These are phyloP conservation scores for Flaveria trinervia DNA, from an alignment of 129 eudicot species.

Conservation along the genomic window DNA sequence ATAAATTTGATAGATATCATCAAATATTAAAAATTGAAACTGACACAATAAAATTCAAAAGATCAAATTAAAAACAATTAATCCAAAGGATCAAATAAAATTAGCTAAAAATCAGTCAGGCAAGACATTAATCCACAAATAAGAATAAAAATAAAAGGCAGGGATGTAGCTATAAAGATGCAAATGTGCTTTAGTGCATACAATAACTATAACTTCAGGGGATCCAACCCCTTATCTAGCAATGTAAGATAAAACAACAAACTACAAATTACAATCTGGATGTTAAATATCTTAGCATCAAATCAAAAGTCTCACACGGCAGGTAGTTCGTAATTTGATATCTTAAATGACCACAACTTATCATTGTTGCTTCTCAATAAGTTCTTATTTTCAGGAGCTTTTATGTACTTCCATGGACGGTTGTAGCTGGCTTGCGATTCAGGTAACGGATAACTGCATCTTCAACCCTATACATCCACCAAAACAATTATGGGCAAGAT, in stretches of 20 bases:
- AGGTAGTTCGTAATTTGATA: slow-evolving; percentile 12
- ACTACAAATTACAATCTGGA: slow-evolving; percentile 28
- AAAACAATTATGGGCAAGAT: slow-evolving; percentile 2
- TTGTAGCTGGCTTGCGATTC: slow-evolving; percentile 70
- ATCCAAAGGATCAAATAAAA: background rate
- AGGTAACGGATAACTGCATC: slow-evolving; percentile 97
- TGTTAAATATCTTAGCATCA: slow-evolving; percentile 13
- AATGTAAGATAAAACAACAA: slow-evolving; percentile 16
- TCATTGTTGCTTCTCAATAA: slow-evolving; percentile 20
- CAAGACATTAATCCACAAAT: background rate
- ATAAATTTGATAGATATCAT: no score
- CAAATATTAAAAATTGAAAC: no score
- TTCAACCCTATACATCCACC: slow-evolving; percentile 72
- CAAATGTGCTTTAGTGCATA: slow-evolving; percentile 5
- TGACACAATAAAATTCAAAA: no score
- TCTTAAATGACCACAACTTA: slow-evolving; percentile 17
- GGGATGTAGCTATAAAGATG: slow-evolving; percentile 1
- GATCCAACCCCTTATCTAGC: slow-evolving; percentile 17
- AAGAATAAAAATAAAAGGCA: background rate
- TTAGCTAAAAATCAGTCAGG: background rate
- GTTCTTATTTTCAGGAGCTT: slow-evolving; percentile 2
- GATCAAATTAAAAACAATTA: no score
- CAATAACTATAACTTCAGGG: slow-evolving; percentile 14
- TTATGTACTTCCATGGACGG: slow-evolving; percentile 61
- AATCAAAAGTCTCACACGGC: slow-evolving; percentile 2